Percentiles rank a stretch among this genome's conserved stretches.
These are phyloP conservation scores for Tolypocladium cylindrosporum DNA, from an alignment of 2,329 filamentous ascomycete species.

Conservation along the genomic window DNA sequence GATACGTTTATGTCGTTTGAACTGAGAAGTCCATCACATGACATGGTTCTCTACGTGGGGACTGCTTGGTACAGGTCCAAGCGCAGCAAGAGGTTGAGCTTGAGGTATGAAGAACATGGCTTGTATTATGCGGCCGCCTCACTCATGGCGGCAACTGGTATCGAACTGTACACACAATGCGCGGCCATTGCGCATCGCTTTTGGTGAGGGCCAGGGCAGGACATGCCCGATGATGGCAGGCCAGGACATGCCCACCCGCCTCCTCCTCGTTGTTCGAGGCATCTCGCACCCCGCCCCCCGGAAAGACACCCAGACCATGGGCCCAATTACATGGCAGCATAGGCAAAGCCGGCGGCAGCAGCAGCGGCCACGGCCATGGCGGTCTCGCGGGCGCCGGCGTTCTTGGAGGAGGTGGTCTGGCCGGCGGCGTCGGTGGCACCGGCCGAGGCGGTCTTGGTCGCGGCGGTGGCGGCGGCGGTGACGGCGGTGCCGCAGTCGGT, in stretches of 20 bases:
- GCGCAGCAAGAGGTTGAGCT: neutral
- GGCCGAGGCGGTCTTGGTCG: neutral
- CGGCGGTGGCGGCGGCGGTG: constrained; percentile 6
- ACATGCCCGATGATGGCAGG: neutral
- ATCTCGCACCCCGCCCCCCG: too few species aligned
- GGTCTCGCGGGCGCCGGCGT: constrained; percentile 14
- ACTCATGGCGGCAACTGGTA: neutral
- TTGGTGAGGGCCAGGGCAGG: neutral
- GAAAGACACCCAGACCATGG: neutral
- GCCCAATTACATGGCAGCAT: constrained; percentile 16
- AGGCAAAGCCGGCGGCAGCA: constrained; percentile 18
- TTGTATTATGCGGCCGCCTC: neutral
- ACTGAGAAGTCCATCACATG: neutral
- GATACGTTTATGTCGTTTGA: neutral
- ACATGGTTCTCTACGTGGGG: neutral
- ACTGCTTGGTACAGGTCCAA: neutral
- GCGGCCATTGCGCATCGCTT: neutral
- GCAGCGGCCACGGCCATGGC: constrained; percentile 19
- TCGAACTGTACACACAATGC: neutral
- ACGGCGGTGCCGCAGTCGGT: neutral
- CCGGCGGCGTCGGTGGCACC: constrained; percentile 3
- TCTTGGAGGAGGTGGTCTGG: neutral
- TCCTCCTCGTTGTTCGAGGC: neutral
- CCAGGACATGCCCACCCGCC: neutral
- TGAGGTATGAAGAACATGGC: neutral